These are phyloP conservation scores for Plectosphaerella sp. DNA, from an alignment of 2,329 filamentous ascomycete genomes.

Conservation along the genomic window DNA sequence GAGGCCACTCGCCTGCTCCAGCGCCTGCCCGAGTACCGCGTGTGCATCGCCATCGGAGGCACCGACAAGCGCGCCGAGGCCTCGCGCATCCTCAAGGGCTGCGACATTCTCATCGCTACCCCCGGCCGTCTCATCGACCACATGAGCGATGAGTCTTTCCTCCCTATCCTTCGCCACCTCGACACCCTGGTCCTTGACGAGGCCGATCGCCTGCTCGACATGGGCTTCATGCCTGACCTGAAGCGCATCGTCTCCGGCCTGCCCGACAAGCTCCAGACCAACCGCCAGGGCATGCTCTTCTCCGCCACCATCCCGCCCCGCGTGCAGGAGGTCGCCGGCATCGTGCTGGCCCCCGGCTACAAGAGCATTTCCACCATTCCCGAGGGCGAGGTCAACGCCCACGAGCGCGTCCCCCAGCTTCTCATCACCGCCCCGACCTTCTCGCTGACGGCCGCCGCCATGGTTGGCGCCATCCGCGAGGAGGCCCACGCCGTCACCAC, in stretches of 20 bases:
- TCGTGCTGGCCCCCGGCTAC: constrained; percentile 66
- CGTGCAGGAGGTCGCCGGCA: constrained; percentile 68
- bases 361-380: constrained; percentile 78
- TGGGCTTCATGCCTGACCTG: constrained; percentile 77
- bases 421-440: constrained; percentile 65
- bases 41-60: constrained; percentile 76
- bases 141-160: constrained; percentile 65
- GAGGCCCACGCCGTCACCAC: constrained; percentile 27
- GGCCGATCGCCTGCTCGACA: constrained; percentile 75
- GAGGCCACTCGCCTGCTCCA: constrained; percentile 70
- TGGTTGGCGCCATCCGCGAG: constrained; percentile 51
- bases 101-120: constrained; percentile 76
- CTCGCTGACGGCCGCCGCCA: constrained; percentile 57
- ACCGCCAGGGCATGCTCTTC: constrained; percentile 74
- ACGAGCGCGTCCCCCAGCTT: constrained; percentile 71
- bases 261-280: constrained; percentile 54
- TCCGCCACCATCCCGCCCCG: constrained; percentile 79
- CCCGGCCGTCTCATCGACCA: constrained; percentile 78
- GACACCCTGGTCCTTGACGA: constrained; percentile 82
- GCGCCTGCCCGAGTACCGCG: constrained; percentile 68
- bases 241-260: constrained; percentile 72
- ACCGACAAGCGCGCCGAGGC: constrained; percentile 71
- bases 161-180: constrained; percentile 61
- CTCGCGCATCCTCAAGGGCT: constrained; percentile 64
- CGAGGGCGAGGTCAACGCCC: constrained; percentile 70